Conservation (phyloP, 805 yeast genomes). For the Saturnispora gosingensis region DNA sequence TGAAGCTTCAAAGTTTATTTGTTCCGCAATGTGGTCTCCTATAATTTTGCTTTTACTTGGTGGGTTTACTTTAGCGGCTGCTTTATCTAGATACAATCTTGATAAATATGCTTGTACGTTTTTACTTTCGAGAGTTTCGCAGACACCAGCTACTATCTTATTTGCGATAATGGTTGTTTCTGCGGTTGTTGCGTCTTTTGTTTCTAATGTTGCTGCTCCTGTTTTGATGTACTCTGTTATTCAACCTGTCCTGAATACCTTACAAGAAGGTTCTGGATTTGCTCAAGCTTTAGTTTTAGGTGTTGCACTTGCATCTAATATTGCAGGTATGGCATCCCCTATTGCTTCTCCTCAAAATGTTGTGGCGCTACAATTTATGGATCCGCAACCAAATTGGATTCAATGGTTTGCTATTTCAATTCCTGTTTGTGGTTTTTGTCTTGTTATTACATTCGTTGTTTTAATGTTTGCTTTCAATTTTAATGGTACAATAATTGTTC, state of each 20-base stretch:
- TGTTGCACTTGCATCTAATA: conserved; percentile 83
- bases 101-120: conserved; percentile 80
- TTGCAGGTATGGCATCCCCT: conserved; percentile 97
- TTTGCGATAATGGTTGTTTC: conserved; percentile 82
- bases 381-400: conserved; percentile 76
- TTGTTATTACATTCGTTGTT: conserved; percentile 64
- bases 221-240: conserved; percentile 85
- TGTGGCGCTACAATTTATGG: conserved; percentile 81
- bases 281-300: conserved; percentile 82
- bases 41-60: conserved; percentile 84
- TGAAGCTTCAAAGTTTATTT: conserved; percentile 69
- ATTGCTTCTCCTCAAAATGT: conserved; percentile 96
- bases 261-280: conserved; percentile 70
- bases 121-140: conserved; percentile 76
- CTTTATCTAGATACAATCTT: conserved; percentile 80
- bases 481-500: conserved; percentile 37
- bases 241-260: conserved; percentile 78
- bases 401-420: conserved; percentile 87
- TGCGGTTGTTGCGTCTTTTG: conserved; percentile 86
- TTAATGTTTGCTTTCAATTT: conserved; percentile 54
- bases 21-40: conserved; percentile 91
- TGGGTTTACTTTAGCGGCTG: conserved; percentile 93
- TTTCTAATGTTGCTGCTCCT: conserved; percentile 95
- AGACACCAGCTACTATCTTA: conserved; percentile 69
- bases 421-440: conserved; percentile 62